Conservation (phyloP, 208 protist genomes). For the Leishmania lainsoni region DNA sequence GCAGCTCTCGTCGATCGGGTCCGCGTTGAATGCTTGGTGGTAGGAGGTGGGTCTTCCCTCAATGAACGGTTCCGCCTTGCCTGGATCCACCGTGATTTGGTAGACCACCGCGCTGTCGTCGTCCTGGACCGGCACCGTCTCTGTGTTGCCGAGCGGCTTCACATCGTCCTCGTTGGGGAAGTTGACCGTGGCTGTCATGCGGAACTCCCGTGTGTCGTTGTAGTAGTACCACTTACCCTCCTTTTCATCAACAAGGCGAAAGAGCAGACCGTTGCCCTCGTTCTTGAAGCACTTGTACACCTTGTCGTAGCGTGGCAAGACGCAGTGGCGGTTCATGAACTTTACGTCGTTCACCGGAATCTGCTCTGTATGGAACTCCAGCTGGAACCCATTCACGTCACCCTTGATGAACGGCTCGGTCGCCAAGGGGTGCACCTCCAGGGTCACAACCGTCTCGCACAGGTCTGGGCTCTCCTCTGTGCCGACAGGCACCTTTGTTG, state of each 20-base stretch:
- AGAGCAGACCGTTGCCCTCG: slow-evolving; percentile 79
- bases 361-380: slow-evolving; percentile 50
- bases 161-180: slow-evolving; percentile 58
- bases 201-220: slow-evolving; percentile 79
- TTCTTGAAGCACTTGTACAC: slow-evolving; percentile 83
- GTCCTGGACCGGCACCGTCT: slow-evolving; percentile 38
- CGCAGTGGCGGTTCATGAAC: slow-evolving; percentile 34
- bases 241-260: slow-evolving; percentile 75
- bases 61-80: slow-evolving; percentile 66
- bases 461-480: slow-evolving; percentile 8
- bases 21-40: slow-evolving; percentile 65
- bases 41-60: slow-evolving; percentile 50
- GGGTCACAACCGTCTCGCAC: slow-evolving; percentile 30
- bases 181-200: slow-evolving; percentile 69
- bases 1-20: slow-evolving; percentile 49
- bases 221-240: slow-evolving; percentile 76
- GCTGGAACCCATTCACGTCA: slow-evolving; percentile 34
- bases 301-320: slow-evolving; percentile 35
- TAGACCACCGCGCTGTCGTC: slow-evolving; percentile 39
- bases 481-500: slow-evolving; percentile 11
- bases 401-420: slow-evolving; percentile 66
- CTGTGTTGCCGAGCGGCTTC: slow-evolving; percentile 61
- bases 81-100: slow-evolving; percentile 56
- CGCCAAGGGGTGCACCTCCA: slow-evolving; percentile 43
- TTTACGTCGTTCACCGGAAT: slow-evolving; percentile 28